A percentile compares a stretch with the other conserved stretches of the same genome.
phyloP scores from a whole-genome alignment of 2,329 filamentous ascomycete species.

The Botrytis cinerea region DNA sequence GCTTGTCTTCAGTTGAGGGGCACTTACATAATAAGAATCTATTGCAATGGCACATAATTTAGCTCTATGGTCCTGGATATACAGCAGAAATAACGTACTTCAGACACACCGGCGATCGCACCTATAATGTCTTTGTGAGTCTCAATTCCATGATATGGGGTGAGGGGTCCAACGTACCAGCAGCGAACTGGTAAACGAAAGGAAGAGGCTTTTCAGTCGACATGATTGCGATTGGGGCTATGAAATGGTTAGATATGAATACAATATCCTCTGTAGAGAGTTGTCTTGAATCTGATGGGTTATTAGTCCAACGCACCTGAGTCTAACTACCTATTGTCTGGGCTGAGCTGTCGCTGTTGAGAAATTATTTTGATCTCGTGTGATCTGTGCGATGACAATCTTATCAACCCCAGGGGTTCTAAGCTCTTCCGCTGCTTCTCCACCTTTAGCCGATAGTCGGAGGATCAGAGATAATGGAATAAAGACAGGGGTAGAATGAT shows the following conservation, averaged over 20 bases:
- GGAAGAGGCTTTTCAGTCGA: constrained; percentile 75
- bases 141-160: constrained; percentile 36
- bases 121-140: constrained; percentile 49
- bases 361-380: constrained; percentile 16
- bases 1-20: constrained; percentile 23
- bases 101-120: constrained; percentile 95
- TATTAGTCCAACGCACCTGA: constrained; percentile 2
- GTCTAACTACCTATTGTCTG: neutral
- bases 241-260: neutral
- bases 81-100: constrained; percentile 60
- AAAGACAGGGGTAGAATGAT: neutral
- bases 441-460: constrained; percentile 20
- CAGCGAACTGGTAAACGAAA: constrained; percentile 93
- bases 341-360: constrained; percentile 2
- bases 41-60: constrained; percentile 37
- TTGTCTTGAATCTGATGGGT: neutral
- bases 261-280: neutral
- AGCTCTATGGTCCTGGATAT: constrained; percentile 24
- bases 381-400: neutral
- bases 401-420: constrained; percentile 14
- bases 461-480: neutral
- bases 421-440: constrained; percentile 15
- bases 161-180: constrained; percentile 57
- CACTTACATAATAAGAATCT: constrained; percentile 86
- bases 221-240: constrained; percentile 51